Conservation (phyloP, 768 basidiomycete species). For the Tephrocybe sp. region DNA sequence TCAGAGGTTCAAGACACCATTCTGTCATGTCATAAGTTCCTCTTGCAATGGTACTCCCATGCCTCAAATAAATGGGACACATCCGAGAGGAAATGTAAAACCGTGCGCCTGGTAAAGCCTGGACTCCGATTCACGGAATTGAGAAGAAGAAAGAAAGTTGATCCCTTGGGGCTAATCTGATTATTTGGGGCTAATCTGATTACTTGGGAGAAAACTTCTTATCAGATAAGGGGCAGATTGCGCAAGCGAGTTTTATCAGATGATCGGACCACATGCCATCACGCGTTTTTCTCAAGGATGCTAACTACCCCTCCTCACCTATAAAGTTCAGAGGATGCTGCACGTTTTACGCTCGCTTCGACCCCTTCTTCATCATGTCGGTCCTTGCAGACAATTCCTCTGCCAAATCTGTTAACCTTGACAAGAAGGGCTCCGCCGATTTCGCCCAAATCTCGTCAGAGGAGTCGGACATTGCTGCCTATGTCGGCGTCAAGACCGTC, state of each 20-base stretch:
- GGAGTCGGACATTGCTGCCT: constrained; percentile 23
- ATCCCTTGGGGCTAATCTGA: constrained; percentile 14
- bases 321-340: constrained; percentile 8
- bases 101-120: too few species aligned
- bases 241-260: constrained; percentile 21
- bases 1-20: not conserved
- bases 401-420: not conserved
- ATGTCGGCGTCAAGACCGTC: constrained; percentile 45
- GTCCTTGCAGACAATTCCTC: not conserved
- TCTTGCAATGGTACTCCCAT: too few species aligned
- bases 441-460: not conserved
- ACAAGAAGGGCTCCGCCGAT: not conserved
- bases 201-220: constrained; percentile 10
- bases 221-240: constrained; percentile 18
- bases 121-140: too few species aligned
- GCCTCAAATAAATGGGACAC: too few species aligned
- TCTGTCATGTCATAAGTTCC: too few species aligned
- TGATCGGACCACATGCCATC: constrained; percentile 13
- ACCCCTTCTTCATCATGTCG: constrained; percentile 11
- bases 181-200: constrained; percentile 13
- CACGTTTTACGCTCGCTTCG: not conserved
- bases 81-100: too few species aligned
- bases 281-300: constrained; percentile 11
- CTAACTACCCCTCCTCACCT: constrained; percentile 2
- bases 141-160: not conserved